Evolutionary conservation across 169 alveolate genomes (phyloP), one percentile per base, ranked within the genome.

Genomic region (Cryptosporidium viatorum): DNA sequence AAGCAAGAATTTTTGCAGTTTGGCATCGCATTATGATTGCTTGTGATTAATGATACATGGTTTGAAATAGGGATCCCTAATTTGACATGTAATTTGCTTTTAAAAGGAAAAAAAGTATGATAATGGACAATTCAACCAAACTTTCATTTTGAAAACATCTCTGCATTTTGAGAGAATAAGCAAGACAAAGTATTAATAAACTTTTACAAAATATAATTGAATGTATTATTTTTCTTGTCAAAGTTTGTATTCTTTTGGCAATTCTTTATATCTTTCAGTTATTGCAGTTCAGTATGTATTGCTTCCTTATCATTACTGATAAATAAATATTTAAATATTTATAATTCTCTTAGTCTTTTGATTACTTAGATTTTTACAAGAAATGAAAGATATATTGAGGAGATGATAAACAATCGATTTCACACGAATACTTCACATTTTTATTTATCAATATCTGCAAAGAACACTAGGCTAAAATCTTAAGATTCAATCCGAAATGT

Each of bases 51-150:
- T 55, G 67, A 55, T 55, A 23, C 35, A 55, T 55, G 29, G 35
- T 55, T 55, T 55, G 67, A 55, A 55, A 55, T 55, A 55, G 67
- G 67, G 67, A 55, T 55, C 67, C 67, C 67, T 55, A 55, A 55
- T 55, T 55, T 48, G 2, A 48, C 55, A 55, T n/a, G 35, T n/a
- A n/a, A 21, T 55, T 55, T 55, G 37, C 67, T 55, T 52, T 52
- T 52, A n/a, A n/a, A n/a, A n/a, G 21, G 14, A 55, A n/a, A 26
- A 52, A 23, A 23, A 10, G 29, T 26, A 23, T n/a, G 67, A 3
- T 23, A 55, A 55, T 26, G 39, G 37, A 37, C 67, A 55, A 55
- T 55, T 26, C 35, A 9, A 55, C 67, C 29, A 55, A 21, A 23
- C 8, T 55, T 55, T 55, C 21, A 55, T 21, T 55, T 55, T n/a